Evolutionary conservation across 371 early-diverging fungal species (phyloP), one percentile per base, ranked within the genome.

Genomic region (Funneliformis caledonium): DNA sequence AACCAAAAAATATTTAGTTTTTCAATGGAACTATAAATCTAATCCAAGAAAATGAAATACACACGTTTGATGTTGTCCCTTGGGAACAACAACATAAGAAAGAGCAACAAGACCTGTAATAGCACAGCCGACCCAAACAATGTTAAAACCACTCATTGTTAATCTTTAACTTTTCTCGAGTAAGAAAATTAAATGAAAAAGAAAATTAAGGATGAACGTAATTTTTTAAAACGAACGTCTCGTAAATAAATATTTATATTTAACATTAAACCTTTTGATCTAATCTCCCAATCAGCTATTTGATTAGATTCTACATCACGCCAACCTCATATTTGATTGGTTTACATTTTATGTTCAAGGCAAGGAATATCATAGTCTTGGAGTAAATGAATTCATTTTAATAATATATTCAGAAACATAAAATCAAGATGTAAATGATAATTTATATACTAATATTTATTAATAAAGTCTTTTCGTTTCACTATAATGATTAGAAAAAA

Each of bases 11-110:
- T 37, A 2, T 37, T 37, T 37, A 26, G 37, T 37, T 37, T 37
- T 37, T 37, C 37, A 37, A 1, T 37, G 37, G 37, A 37, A 37
- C 37, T 70, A 26, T 45, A 56, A 37, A n/a, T 42, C 33, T 43
- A 45, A 70, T 37, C 42, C 12, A 50, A 70, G 14, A 22, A 14
- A 64, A 42, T 45, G 12, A 14, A 59, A 60, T 60, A 82, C 83
- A 83, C 87, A 90, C 90, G 89, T 88, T 81, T 90, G 90, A 80
- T 89, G 86, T 43, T 83, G 84, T 62, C 90, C 88, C 67, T 88
- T 89, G 60, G 90, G 90, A 65, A 84, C 84, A n/a, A 83, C 76
- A 31, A 88, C 67, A 81, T 89, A 89, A 56, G 83, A 84, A 26
- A 83, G 80, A 33, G 82, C 85, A 70, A 67, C 42, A 14, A 60